Percentiles rank a stretch among this genome's conserved stretches.
These are phyloP conservation scores for Rubia yunnanensis DNA, from an alignment of 257 asterid genomes.

Conservation along the genomic window DNA sequence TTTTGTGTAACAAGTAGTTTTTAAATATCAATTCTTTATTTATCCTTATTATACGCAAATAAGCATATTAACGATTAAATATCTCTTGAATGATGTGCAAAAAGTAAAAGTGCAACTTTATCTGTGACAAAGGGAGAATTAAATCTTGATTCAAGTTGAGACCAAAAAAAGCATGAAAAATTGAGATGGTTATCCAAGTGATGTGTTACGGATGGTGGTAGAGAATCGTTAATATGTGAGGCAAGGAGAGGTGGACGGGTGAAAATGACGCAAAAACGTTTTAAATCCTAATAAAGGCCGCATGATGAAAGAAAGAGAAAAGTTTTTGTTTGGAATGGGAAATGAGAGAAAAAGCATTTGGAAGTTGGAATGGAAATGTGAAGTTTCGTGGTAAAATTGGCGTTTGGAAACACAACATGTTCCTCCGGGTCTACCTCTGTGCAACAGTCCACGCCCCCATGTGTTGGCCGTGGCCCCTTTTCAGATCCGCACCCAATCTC, in stretches of 20 bases:
- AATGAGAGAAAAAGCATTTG: not conserved
- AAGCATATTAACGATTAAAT: too few relatives aligned
- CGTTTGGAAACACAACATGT: not conserved
- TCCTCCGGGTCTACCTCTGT: not conserved
- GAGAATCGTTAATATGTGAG: not conserved
- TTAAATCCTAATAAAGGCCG: not conserved
- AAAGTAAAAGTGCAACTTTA: too few relatives aligned
- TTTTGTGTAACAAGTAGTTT: too few relatives aligned
- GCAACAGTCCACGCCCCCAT: conserved; percentile 1
- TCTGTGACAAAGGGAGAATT: too few relatives aligned
- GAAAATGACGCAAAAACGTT: not conserved
- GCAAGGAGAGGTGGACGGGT: too few relatives aligned
- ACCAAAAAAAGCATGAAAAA: too few relatives aligned
- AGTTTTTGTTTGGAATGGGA: not conserved
- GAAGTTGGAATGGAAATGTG: conserved; percentile 8
- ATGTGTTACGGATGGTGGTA: not conserved
- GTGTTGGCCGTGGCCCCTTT: not conserved
- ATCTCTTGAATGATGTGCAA: too few relatives aligned
- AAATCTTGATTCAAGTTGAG: too few relatives aligned
- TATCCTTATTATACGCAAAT: too few relatives aligned
- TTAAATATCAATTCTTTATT: too few relatives aligned
- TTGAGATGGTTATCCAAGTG: not conserved
- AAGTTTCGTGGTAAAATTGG: conserved; percentile 8
- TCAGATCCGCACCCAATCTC: conserved; percentile 3
- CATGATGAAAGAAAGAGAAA: not conserved